Evolutionary conservation across 2,329 filamentous ascomycete species (phyloP), one percentile per base, ranked within the genome.

Genomic region (Nemania serpens): DNA sequence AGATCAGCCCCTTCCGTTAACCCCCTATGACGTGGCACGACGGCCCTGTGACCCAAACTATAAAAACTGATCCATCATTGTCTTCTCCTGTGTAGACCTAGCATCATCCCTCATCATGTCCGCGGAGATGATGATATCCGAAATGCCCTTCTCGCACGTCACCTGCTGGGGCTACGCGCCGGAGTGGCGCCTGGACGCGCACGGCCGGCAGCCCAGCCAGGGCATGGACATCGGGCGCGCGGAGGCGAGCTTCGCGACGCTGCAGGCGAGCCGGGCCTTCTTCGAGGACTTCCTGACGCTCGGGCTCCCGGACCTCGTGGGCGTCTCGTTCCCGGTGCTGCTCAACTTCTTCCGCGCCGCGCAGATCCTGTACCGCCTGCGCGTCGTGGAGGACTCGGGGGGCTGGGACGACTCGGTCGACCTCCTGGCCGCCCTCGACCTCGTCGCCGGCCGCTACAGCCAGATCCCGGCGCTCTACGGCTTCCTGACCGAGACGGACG

Each of bases 121-220:
- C 42, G 67, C 74, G 2, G 76, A 79, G 13, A 69, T 78, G 15
- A 62, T 72, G 5, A 74, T 81, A 39, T 68, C 74, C n/a, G 76
- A 80, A 58, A 70, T 70, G 68, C 71, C 67, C 25, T 66, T 72
- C n/a, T 68, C 60, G 33, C 66, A 67, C 50, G 29, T 50, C 18
- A 60, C 65, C 50, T 50, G 62, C 9, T 63, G 63, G 51, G 49
- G 64, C 22, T 62, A 59, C 2, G 5, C 17, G n/a, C 49, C 51
- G 5, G 55, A 54, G 20, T 22, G 25, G 34, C 53, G 47, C 17
- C 0, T 45, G 1, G 61, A 63, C 17, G 41, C 57, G 18, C 58
- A 42, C 12, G 33, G 12, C 17, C 29, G 29, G 15, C 13, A 12
- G 15, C 10, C 43, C 2, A 47, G 29, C 25, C 52, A 22, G 25